These are phyloP conservation scores for Endocarpon pusillum DNA, from an alignment of 495 filamentous ascomycete species.

Conservation along the genomic window DNA sequence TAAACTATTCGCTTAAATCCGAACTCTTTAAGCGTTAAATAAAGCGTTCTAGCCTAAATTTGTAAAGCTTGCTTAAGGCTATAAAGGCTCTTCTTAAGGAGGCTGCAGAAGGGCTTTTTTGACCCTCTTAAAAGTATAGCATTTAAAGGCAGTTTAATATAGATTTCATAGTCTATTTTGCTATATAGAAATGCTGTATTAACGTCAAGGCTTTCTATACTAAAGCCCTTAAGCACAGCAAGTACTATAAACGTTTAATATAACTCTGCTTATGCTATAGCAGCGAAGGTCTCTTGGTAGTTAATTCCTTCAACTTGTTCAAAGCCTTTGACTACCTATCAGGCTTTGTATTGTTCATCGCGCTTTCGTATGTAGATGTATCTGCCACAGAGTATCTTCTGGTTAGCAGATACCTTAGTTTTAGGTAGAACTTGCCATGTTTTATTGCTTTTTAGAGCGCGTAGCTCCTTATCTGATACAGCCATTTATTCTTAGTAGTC, in stretches of 20 bases:
- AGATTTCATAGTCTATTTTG: slow-evolving; percentile 15
- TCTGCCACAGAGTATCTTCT: too few relatives aligned
- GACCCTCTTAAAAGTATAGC: slow-evolving; percentile 7
- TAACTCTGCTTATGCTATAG: slow-evolving; percentile 22
- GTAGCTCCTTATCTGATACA: too few relatives aligned
- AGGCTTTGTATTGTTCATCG: neutral
- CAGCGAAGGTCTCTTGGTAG: slow-evolving; percentile 24
- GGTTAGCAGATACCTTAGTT: too few relatives aligned
- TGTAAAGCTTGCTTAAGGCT: slow-evolving; percentile 23
- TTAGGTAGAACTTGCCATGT: too few relatives aligned
- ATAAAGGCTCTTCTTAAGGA: slow-evolving; percentile 21
- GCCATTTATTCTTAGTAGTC: too few relatives aligned
- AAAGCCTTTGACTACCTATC: neutral
- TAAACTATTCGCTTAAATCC: slow-evolving; percentile 12
- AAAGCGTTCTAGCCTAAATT: too few relatives aligned
- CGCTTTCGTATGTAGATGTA: too few relatives aligned
- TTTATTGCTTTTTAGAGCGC: too few relatives aligned
- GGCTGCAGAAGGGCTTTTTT: slow-evolving; percentile 12
- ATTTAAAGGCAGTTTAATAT: slow-evolving; percentile 12
- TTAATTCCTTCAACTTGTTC: slow-evolving; percentile 17
- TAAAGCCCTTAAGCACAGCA: slow-evolving; percentile 8
- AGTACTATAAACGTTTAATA: slow-evolving; percentile 18
- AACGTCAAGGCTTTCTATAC: slow-evolving; percentile 21
- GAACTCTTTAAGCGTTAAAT: too few relatives aligned
- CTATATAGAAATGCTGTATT: slow-evolving; percentile 19